These are phyloP conservation scores for Alternaria brassicae DNA, from an alignment of 2,329 filamentous ascomycete genomes.

Conservation along the genomic window DNA sequence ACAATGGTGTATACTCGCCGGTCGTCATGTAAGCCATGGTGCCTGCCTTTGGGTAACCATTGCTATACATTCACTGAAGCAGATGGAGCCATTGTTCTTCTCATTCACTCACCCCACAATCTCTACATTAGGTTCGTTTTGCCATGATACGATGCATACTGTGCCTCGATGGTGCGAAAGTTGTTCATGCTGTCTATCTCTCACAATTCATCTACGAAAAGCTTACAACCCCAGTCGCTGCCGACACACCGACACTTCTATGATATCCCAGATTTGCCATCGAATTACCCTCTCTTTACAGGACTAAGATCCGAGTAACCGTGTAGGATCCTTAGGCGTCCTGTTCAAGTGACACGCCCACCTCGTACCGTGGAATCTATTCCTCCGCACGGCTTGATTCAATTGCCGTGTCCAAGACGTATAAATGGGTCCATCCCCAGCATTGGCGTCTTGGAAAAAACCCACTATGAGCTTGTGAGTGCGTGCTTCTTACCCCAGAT, in stretches of 20 bases:
- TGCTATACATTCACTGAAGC: background rate
- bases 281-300: background rate
- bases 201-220: no score
- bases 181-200: background rate
- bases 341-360: background rate
- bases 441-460: conserved; percentile 13
- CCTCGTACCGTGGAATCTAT: background rate
- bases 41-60: background rate
- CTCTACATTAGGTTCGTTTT: background rate
- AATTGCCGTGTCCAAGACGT: conserved; percentile 1
- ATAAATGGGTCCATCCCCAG: conserved; percentile 15
- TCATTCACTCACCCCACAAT: background rate
- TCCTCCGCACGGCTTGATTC: conserved; percentile 5
- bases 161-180: background rate
- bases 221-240: background rate
- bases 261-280: background rate
- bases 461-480: conserved; percentile 1
- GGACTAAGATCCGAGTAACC: background rate
- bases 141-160: background rate
- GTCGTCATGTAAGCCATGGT: background rate
- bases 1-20: background rate
- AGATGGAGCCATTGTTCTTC: background rate
- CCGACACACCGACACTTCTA: background rate
- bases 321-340: background rate
- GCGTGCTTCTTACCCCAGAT: background rate